phyloP scores from a whole-genome alignment of 257 asterid species.

The Coffea canephora region DNA sequence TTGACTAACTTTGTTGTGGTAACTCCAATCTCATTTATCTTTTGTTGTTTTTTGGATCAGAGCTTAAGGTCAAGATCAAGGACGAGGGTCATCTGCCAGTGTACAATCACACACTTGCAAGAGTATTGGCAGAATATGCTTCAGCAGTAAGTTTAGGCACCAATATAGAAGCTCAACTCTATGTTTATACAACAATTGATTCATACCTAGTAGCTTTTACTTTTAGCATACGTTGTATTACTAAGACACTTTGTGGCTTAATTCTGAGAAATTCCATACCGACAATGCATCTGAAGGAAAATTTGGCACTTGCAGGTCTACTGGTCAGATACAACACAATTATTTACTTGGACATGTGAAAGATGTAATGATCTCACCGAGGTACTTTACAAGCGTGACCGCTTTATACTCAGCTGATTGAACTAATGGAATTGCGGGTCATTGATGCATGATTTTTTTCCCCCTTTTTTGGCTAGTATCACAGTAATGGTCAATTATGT shows the following conservation, averaged over 20 bases:
- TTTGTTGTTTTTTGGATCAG: constrained; percentile 38
- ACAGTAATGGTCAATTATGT: constrained; percentile 10
- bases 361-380: constrained; percentile 77
- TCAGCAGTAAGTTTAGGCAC: constrained; percentile 70
- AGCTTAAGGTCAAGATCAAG: constrained; percentile 49
- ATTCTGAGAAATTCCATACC: neutral
- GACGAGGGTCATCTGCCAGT: constrained; percentile 39
- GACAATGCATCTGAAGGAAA: neutral
- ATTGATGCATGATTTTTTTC: neutral
- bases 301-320: constrained; percentile 65
- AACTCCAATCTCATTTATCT: neutral
- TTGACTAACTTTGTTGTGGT: neutral
- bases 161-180: neutral
- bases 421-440: constrained; percentile 1
- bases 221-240: neutral
- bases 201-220: neutral
- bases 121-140: constrained; percentile 80
- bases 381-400: constrained; percentile 37
- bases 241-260: constrained; percentile 6
- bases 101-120: constrained; percentile 81
- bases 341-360: constrained; percentile 96
- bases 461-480: neutral
- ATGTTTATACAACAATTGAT: neutral
- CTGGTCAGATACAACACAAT: constrained; percentile 74
- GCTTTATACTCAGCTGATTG: constrained; percentile 4